A percentile compares a stretch with the other conserved stretches of the same genome.
These are phyloP conservation scores for Torulaspora gathmanii DNA, from an alignment of 805 yeast species.

Conservation along the genomic window DNA sequence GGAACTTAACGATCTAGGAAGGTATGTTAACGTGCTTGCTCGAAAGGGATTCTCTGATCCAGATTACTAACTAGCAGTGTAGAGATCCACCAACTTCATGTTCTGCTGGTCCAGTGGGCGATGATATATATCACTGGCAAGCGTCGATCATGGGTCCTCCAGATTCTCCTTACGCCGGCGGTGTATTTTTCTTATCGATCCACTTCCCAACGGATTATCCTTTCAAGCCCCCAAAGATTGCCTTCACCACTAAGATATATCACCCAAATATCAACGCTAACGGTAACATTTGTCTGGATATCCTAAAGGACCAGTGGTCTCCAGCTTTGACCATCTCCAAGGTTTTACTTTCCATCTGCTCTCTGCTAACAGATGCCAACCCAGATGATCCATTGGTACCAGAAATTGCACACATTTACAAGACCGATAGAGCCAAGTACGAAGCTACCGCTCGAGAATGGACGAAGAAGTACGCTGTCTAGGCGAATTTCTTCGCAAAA, in stretches of 20 bases:
- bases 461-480: slow-evolving; percentile 97
- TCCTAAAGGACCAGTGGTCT: slow-evolving; percentile 97
- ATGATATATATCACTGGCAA: slow-evolving; percentile 98
- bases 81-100: slow-evolving; percentile 99
- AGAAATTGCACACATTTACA: slow-evolving; percentile 94
- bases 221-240: slow-evolving; percentile 94
- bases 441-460: slow-evolving; percentile 97
- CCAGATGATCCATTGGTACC: slow-evolving; percentile 99
- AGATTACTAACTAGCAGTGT: slow-evolving; percentile 13
- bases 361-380: slow-evolving; percentile 93
- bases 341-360: slow-evolving; percentile 89
- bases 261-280: slow-evolving; percentile 96
- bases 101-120: slow-evolving; percentile 98
- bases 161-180: slow-evolving; percentile 85
- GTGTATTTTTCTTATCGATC: slow-evolving; percentile 91
- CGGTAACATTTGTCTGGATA: slow-evolving; percentile 95
- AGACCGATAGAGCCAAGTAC: slow-evolving; percentile 87
- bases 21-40: slow-evolving; percentile 49
- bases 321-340: slow-evolving; percentile 96
- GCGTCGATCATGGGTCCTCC: slow-evolving; percentile 99
- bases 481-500: slow-evolving; percentile 16
- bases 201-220: slow-evolving; percentile 99
- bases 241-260: slow-evolving; percentile 91
- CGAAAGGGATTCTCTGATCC: neutral
- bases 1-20: slow-evolving; percentile 91